Evolutionary conservation across 805 yeast genomes (phyloP).

Genomic region (Cyberlindnera americana): DNA sequence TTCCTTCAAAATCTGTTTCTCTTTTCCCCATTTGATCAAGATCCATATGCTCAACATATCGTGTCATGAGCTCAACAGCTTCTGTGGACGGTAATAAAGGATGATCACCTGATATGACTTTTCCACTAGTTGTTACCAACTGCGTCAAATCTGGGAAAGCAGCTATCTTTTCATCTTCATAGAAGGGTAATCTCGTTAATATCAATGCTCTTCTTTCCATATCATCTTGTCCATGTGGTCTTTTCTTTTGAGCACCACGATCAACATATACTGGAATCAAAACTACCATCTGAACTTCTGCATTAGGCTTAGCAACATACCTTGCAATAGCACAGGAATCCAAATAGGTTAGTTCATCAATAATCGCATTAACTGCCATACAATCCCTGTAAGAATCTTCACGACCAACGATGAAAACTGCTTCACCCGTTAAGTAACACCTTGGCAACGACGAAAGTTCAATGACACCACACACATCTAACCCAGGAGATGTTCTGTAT

Average conservation of each 20-base stretch:
- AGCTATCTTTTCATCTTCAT: slow-evolving; percentile 70
- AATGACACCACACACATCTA: slow-evolving; percentile 65
- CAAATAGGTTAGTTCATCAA: slow-evolving; percentile 47
- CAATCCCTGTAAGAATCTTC: slow-evolving; percentile 35
- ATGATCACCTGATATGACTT: slow-evolving; percentile 23
- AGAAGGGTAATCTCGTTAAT: slow-evolving; percentile 59
- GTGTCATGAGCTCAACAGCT: slow-evolving; percentile 40
- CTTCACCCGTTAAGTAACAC: slow-evolving; percentile 56
- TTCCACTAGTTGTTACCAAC: slow-evolving; percentile 32
- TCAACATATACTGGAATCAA: slow-evolving; percentile 45
- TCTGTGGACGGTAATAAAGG: slow-evolving; percentile 35
- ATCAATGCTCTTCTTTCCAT: slow-evolving; percentile 40
- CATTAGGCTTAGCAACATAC: slow-evolving; percentile 47
- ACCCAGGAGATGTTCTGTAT: slow-evolving; percentile 44
- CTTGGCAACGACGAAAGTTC: slow-evolving; percentile 46
- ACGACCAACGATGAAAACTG: slow-evolving; percentile 50
- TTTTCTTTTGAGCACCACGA: slow-evolving; percentile 19
- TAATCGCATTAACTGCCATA: slow-evolving; percentile 42
- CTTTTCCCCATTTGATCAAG: slow-evolving; percentile 29
- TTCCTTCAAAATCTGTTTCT: slow-evolving; percentile 24
- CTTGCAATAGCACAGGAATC: slow-evolving; percentile 58
- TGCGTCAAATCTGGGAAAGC: slow-evolving; percentile 41
- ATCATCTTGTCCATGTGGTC: slow-evolving; percentile 23
- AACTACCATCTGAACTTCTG: slow-evolving; percentile 51
- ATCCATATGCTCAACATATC: slow-evolving; percentile 42